Evolutionary conservation across 2,329 filamentous ascomycete genomes (phyloP), one percentile per base, ranked within the genome.

Genomic region (Xenosphaeropsis pyriputrescens): DNA sequence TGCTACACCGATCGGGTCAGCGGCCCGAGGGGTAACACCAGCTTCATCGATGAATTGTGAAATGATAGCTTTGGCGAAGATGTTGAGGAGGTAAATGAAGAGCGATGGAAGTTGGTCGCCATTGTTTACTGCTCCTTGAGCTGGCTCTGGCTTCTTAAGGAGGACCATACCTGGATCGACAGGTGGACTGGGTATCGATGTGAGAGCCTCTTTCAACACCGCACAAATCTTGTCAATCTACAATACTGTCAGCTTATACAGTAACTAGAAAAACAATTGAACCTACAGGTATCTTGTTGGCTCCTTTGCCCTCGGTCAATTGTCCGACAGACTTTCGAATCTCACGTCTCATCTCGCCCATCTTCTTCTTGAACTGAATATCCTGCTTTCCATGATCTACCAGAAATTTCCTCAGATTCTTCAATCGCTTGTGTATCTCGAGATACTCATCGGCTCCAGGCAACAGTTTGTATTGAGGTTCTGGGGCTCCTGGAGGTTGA

Each of bases 1-100:
- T 17, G 88, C 66, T 17, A 89, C 72, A n/a, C 85, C 85, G 33
- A 93, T 70, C 1, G 83, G 79, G 47, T 91, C 82, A 8, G 84
- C 85, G 5, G 72, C 68, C 43, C 71, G 72, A 1, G 73, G 67
- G 38, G 75, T 72, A 17, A 74, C 69, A 9, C 69, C 68, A 34
- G 75, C 78, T 56, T 85, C 79, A 37, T 67, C 70, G 44, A 77
- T 67, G 48, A 80, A 78, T 45, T 86, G 82, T 34, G 68, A 70
- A 42, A 91, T 67, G 40, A 86, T 65, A 32, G 66, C 65, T 57
- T 93, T 93, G 47, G 79, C 65, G 45, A 88, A 78, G 36, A 81
- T 75, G 48, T 83, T 86, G 40, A 93, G 65, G 2, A 85, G 67
- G 53, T 86, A 93, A 18, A 93, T 61, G 44, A 84, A 72, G 5